Evolutionary conservation across 345 rosid species (phyloP).

Genomic region (Eucalyptus melliodora): DNA sequence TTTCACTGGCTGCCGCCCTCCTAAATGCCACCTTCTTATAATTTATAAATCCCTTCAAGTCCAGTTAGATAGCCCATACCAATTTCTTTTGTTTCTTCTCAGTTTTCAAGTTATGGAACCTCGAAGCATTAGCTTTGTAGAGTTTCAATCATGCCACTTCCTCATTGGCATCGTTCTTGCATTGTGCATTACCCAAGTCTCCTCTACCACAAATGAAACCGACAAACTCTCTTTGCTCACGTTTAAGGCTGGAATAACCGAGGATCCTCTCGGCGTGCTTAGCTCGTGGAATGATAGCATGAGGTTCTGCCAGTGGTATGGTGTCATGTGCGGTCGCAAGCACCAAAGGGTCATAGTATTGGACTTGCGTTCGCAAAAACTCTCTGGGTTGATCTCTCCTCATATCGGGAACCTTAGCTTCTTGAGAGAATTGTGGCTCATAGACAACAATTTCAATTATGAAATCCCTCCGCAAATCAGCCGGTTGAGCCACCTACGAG

Average conservation of each 20-base stretch:
- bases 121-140: background rate
- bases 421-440: background rate
- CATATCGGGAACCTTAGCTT: background rate
- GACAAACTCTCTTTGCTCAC: background rate
- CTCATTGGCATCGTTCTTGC: background rate
- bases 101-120: background rate
- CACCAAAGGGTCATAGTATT: background rate
- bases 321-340: background rate
- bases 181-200: background rate
- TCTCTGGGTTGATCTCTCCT: background rate
- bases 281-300: background rate
- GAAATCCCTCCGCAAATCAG: background rate
- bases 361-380: background rate
- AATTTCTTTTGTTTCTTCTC: background rate
- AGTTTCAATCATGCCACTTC: background rate
- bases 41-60: background rate
- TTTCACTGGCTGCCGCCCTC: background rate
- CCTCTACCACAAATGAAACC: background rate
- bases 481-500: background rate
- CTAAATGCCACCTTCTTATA: background rate
- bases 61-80: background rate
- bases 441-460: background rate
- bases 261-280: background rate
- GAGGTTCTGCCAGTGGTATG: background rate
- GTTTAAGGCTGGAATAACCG: background rate